These are phyloP conservation scores for Aristolochia fimbriata DNA, from an alignment of 164 flowering plant genomes.

Conservation along the genomic window DNA sequence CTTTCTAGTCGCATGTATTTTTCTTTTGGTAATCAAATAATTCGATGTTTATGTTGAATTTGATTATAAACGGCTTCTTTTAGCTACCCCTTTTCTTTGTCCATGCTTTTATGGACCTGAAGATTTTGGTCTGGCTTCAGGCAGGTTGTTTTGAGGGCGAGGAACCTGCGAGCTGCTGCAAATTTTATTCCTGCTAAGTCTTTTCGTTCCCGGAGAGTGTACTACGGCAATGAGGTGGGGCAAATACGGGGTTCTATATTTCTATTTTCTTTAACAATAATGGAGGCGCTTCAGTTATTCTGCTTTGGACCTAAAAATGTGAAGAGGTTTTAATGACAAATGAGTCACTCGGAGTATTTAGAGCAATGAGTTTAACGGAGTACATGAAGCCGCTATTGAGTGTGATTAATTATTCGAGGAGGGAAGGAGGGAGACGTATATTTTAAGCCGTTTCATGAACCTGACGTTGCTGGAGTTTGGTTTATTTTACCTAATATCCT, in stretches of 20 bases:
- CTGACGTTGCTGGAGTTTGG: too few relatives aligned
- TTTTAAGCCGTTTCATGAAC: too few relatives aligned
- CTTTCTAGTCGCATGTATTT: background rate
- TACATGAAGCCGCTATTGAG: too few relatives aligned
- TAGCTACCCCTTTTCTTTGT: too few relatives aligned
- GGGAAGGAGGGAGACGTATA: too few relatives aligned
- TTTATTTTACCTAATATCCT: too few relatives aligned
- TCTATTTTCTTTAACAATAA: background rate
- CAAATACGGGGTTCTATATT: background rate
- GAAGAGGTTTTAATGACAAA: too few relatives aligned
- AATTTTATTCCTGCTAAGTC: constrained; percentile 80
- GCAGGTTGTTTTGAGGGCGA: constrained; percentile 79
- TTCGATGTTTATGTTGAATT: background rate
- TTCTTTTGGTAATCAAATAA: background rate
- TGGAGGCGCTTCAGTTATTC: background rate
- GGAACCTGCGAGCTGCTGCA: constrained; percentile 69
- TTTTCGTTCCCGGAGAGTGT: constrained; percentile 65
- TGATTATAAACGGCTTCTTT: too few relatives aligned
- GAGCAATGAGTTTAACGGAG: too few relatives aligned
- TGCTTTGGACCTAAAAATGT: background rate
- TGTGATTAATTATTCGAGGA: too few relatives aligned
- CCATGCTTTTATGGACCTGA: background rate
- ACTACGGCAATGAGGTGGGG: constrained; percentile 74
- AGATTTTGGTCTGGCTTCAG: constrained; percentile 29
- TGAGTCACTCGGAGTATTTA: too few relatives aligned